These are phyloP conservation scores for Penicillium griseofulvum DNA, from an alignment of 2,329 filamentous ascomycete species.

Conservation along the genomic window DNA sequence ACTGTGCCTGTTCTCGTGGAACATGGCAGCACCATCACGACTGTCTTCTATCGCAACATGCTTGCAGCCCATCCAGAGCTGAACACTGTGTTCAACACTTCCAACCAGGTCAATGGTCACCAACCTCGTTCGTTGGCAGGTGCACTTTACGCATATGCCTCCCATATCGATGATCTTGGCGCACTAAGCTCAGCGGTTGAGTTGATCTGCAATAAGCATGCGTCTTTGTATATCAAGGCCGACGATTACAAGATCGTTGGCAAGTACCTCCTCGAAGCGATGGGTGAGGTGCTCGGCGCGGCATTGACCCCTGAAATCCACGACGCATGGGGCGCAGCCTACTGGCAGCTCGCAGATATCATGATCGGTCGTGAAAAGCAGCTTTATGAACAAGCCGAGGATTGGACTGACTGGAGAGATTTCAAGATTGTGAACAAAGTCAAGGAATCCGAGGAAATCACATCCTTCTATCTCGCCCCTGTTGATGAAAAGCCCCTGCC, in stretches of 20 bases:
- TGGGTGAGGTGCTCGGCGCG: constrained; percentile 64
- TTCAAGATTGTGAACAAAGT: constrained; percentile 66
- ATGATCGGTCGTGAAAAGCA: constrained; percentile 65
- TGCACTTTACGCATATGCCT: constrained; percentile 68
- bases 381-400: constrained; percentile 60
- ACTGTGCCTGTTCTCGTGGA: constrained; percentile 68
- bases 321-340: constrained; percentile 68
- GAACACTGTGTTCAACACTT: constrained; percentile 68
- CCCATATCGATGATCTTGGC: constrained; percentile 67
- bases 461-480: constrained; percentile 67
- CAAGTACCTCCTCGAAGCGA: constrained; percentile 65
- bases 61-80: constrained; percentile 64
- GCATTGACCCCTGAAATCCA: constrained; percentile 64
- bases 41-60: constrained; percentile 70
- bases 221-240: constrained; percentile 64
- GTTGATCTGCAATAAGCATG: constrained; percentile 75
- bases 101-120: constrained; percentile 65
- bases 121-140: constrained; percentile 69
- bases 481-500: constrained; percentile 62
- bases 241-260: constrained; percentile 71
- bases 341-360: constrained; percentile 70
- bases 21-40: constrained; percentile 67
- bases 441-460: constrained; percentile 65
- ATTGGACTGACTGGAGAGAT: constrained; percentile 65
- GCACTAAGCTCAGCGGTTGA: constrained; percentile 58